Conservation (phyloP, 371 early-diverging fungal genomes). For the Dichotomocladium elegans region DNA sequence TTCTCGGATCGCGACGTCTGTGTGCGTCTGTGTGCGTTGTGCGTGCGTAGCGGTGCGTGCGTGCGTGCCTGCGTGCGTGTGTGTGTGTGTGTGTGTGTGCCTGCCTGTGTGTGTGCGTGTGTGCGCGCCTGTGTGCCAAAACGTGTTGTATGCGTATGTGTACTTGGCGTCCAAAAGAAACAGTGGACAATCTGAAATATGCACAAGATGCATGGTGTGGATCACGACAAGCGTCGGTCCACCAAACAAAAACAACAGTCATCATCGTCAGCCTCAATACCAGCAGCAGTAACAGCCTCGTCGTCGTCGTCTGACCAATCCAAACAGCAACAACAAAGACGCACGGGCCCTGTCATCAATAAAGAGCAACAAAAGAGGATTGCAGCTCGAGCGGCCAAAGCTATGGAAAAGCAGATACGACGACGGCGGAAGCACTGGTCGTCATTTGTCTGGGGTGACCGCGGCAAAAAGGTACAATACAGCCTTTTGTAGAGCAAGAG, state of each 20-base stretch:
- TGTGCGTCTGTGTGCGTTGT: neutral
- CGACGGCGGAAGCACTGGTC: slow-evolving; percentile 29
- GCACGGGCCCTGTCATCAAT: slow-evolving; percentile 36
- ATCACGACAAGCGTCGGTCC: slow-evolving; percentile 3
- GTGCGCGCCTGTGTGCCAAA: neutral
- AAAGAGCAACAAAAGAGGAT: slow-evolving; percentile 29
- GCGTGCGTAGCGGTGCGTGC: neutral
- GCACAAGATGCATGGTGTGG: slow-evolving; percentile 12
- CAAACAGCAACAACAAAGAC: slow-evolving; percentile 29
- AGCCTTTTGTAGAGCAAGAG: neutral
- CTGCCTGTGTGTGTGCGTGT: slow-evolving; percentile 3
- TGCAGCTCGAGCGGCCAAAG: slow-evolving; percentile 28
- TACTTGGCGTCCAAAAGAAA: neutral
- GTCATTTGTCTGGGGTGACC: slow-evolving; percentile 35
- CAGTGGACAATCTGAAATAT: slow-evolving; percentile 7
- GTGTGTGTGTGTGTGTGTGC: slow-evolving; percentile 3
- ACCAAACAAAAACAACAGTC: slow-evolving; percentile 7
- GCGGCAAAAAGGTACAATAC: slow-evolving; percentile 37
- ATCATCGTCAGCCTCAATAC: too few species aligned
- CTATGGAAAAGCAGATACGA: slow-evolving; percentile 35
- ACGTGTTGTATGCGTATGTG: too few species aligned
- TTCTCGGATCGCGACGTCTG: too few species aligned
- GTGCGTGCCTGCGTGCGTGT: slow-evolving; percentile 1
- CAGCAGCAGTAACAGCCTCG: too few species aligned
- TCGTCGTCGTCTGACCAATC: too few species aligned